These are phyloP conservation scores for Phellinidium pouzarii DNA, from an alignment of 1,284 basidiomycete genomes.

Conservation along the genomic window DNA sequence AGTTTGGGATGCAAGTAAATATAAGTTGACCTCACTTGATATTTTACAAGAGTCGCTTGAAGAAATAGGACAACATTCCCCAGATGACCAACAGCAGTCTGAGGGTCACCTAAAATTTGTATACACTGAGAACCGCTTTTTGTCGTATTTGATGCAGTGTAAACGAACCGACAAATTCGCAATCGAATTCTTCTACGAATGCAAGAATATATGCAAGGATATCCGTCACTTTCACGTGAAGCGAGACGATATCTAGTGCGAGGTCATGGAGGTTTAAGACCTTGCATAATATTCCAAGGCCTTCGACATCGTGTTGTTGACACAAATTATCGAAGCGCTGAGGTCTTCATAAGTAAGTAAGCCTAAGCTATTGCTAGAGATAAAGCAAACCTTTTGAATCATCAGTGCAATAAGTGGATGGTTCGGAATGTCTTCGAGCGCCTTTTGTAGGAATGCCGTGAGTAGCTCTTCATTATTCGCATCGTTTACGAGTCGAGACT, in stretches of 20 bases:
- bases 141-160: not conserved
- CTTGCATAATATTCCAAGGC: slow-evolving; percentile 59
- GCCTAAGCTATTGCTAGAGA: not conserved
- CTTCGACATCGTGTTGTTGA: slow-evolving; percentile 47
- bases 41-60: slow-evolving; percentile 56
- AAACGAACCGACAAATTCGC: slow-evolving; percentile 65
- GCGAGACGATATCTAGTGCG: slow-evolving; percentile 59
- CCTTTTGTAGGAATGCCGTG: slow-evolving; percentile 40
- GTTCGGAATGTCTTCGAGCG: slow-evolving; percentile 53
- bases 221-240: slow-evolving; percentile 60
- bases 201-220: slow-evolving; percentile 53
- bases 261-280: slow-evolving; percentile 49
- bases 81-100: slow-evolving; percentile 67
- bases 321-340: slow-evolving; percentile 51
- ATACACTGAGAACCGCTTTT: slow-evolving; percentile 10
- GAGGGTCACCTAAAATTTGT: slow-evolving; percentile 60
- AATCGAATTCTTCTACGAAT: slow-evolving; percentile 68
- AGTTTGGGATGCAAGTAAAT: slow-evolving; percentile 28
- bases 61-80: slow-evolving; percentile 70
- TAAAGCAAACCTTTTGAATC: slow-evolving; percentile 50
- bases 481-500: slow-evolving; percentile 53
- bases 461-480: slow-evolving; percentile 42
- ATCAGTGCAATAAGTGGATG: slow-evolving; percentile 54
- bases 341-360: too few relatives aligned
- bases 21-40: slow-evolving; percentile 40